Evolutionary conservation across 768 basidiomycete species (phyloP), one percentile per base, ranked within the genome.

Genomic region (Mycena metata): DNA sequence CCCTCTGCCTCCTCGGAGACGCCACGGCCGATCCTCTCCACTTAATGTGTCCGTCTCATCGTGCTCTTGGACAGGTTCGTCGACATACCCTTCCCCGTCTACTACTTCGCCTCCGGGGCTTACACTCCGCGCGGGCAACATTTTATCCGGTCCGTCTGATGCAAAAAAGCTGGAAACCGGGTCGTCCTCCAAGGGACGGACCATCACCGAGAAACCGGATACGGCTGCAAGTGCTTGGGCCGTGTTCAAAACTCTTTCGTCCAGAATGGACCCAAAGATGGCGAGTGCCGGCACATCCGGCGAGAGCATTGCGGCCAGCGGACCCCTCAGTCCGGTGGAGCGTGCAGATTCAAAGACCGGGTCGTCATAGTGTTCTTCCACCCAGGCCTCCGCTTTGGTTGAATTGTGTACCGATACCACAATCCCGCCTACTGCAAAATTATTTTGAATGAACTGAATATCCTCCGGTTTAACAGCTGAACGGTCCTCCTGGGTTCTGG

Each of bases 1-100:
- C 21, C 62, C 52, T n/a, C n/a, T 39, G 24, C 62, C 62, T 63
- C 62, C 62, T 13, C 62, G 62, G n/a, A 63, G 26, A 33, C 43
- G 62, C 52, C 23, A 21, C 2, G 52, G 52, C 21, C 43, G 62
- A 19, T 52, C 62, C n/a, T 52, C 50, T n/a, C n/a, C n/a, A n/a
- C n/a, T n/a, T n/a, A n/a, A n/a, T 33, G n/a, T n/a, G n/a, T n/a
- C n/a, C n/a, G n/a, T n/a, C n/a, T n/a, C n/a, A n/a, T n/a, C n/a
- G n/a, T n/a, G n/a, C n/a, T 56, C 9, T 21, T 41, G 35, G n/a
- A 21, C 56, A 12, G 23, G 23, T 11, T 52, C 26, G 21, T 42
- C 41, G 41, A n/a, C n/a, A n/a, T n/a, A n/a, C n/a, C n/a, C n/a
- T n/a, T 52, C 30, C 16, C 35, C 50, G 30, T 26, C 49, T 12